Base-by-base conservation (phyloP, 2,329 filamentous ascomycete genomes). In the Gyromitra esculenta region DNA sequence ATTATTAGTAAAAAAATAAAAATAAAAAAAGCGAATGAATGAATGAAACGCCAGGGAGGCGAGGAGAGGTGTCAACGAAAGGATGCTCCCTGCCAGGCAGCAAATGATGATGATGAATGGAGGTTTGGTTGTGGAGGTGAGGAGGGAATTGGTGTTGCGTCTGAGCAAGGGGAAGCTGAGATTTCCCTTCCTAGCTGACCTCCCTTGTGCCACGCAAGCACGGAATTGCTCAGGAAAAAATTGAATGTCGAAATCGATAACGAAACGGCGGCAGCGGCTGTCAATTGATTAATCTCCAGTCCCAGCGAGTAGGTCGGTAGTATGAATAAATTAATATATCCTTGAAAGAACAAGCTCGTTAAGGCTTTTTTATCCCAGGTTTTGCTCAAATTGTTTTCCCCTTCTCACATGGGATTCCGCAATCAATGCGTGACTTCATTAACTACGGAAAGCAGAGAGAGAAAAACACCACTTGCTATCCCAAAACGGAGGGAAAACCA, bases 81-180 rank as follows among this genome's bases (percentile, higher is more conserved):
- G 70, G 50, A 66, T 73, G 62, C 69, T 63, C 54, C 56, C 64
- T 66, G 60, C 25, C 45, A 57, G 60, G 41, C 52, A 66, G 70
- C 62, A 48, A 50, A 8, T 18, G 37, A 41, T 63, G 71, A 57
- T 64, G 37, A 15, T n/a, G 57, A 60, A 48, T 6, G 54, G 25
- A 43, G 48, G 45, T 41, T 35, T 52, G 45, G 35, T 31, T 39
- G 25, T 52, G 18, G 18, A 18, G 21, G 52, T 21, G 43, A 25
- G 41, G 15, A 31, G 37, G 35, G 50, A 50, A 48, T 56, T 41
- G 60, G 41, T 31, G 60, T 64, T 64, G 68, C 35, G 35, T 56
- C 8, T 15, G 9, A 41, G 68, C 68, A 71, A 66, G 68, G 68
- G 68, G 68, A 64, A 64, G 68, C 45, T 45, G 68, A 68, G 43